Conservation (phyloP, 73 alveolate species). For the Stentor roeselii region DNA sequence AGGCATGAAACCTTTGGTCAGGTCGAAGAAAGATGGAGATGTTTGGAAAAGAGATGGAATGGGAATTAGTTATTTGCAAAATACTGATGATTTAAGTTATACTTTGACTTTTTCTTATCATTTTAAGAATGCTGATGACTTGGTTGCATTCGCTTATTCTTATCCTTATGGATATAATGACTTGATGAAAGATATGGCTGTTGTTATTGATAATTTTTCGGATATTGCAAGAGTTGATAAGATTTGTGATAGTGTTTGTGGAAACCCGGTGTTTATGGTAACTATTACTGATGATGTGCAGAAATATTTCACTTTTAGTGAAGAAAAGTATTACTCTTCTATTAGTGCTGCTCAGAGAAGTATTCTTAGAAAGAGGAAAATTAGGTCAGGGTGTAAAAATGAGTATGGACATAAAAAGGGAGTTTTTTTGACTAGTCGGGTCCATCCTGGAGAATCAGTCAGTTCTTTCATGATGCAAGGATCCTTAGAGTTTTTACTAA, state of each 20-base stretch:
- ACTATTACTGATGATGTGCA: slow-evolving; percentile 22
- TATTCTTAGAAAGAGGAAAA: not conserved
- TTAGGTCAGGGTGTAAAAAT: not conserved
- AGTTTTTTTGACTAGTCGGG: slow-evolving; percentile 77
- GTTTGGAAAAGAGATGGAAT: slow-evolving; percentile 89
- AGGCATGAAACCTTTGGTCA: slow-evolving; percentile 85
- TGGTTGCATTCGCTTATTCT: slow-evolving; percentile 80
- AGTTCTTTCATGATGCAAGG: slow-evolving; percentile 95
- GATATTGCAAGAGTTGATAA: slow-evolving; percentile 50
- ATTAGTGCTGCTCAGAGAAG: slow-evolving; percentile 8
- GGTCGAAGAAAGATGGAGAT: slow-evolving; percentile 53
- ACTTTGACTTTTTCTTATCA: slow-evolving; percentile 51
- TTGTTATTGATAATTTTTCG: slow-evolving; percentile 46
- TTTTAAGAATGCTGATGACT: slow-evolving; percentile 47
- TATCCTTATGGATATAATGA: slow-evolving; percentile 82
- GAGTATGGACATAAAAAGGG: slow-evolving; percentile 52
- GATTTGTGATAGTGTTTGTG: slow-evolving; percentile 77
- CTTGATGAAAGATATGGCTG: slow-evolving; percentile 51
- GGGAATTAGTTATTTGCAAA: slow-evolving; percentile 78
- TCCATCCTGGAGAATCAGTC: slow-evolving; percentile 97
- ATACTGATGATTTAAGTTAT: slow-evolving; percentile 27
- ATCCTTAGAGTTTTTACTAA: slow-evolving; percentile 67
- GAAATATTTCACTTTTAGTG: not conserved
- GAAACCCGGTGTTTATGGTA: slow-evolving; percentile 40
- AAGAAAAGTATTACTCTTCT: not conserved